These are phyloP conservation scores for Pistacia integerrima DNA, from an alignment of 345 rosid species.

Conservation along the genomic window DNA sequence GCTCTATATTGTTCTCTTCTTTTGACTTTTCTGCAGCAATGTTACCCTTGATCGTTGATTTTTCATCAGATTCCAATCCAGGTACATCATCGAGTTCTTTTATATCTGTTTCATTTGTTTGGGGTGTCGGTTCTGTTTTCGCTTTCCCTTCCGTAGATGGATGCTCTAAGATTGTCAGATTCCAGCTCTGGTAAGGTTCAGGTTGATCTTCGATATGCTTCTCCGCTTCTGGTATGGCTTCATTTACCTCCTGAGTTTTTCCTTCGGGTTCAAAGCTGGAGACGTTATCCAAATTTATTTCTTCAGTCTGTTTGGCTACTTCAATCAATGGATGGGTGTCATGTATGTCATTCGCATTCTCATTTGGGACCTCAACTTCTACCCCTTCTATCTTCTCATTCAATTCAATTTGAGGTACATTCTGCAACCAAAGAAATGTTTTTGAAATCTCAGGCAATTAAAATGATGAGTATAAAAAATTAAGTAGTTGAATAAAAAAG, in stretches of 20 bases:
- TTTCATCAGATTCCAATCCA: slow-evolving; percentile 12
- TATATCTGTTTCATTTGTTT: slow-evolving; percentile 11
- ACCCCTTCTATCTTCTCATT: slow-evolving; percentile 11
- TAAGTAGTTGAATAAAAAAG: neutral
- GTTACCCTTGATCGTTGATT: neutral
- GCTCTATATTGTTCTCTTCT: slow-evolving; percentile 19
- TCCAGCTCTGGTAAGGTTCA: slow-evolving; percentile 12
- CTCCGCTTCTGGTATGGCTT: slow-evolving; percentile 3
- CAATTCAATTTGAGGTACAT: slow-evolving; percentile 3
- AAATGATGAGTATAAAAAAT: neutral
- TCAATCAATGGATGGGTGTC: neutral
- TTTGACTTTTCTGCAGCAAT: neutral
- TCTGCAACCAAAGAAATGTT: slow-evolving; percentile 17
- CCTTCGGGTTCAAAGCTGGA: slow-evolving; percentile 23
- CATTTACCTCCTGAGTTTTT: slow-evolving; percentile 11
- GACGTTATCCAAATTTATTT: slow-evolving; percentile 6
- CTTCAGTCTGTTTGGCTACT: slow-evolving; percentile 20
- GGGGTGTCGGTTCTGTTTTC: slow-evolving; percentile 13
- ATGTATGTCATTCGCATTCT: slow-evolving; percentile 7
- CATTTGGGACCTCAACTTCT: slow-evolving; percentile 5
- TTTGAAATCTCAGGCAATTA: neutral
- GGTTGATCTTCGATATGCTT: slow-evolving; percentile 16
- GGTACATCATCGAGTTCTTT: slow-evolving; percentile 10
- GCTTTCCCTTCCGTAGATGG: neutral
- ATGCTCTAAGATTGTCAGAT: slow-evolving; percentile 8